Evolutionary conservation across 129 eudicot genomes (phyloP).

Genomic region (Artemisia annua): DNA sequence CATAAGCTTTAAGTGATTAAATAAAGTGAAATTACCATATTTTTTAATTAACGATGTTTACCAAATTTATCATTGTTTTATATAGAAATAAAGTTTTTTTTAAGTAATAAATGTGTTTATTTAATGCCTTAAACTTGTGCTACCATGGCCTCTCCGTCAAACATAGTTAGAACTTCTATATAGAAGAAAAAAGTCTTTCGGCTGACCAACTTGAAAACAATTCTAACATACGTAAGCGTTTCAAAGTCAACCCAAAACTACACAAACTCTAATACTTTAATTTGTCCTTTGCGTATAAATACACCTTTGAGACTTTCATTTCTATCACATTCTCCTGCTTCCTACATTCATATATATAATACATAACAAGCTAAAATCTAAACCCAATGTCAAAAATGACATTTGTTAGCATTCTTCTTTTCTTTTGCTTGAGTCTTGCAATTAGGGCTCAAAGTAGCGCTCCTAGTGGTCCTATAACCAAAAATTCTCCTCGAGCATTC

Average conservation of each 20-base stretch:
- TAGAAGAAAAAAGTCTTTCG: neutral
- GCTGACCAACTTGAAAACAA: no score
- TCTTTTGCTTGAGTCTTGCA: neutral
- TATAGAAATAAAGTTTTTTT: no score
- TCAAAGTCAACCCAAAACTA: slow-evolving; percentile 11
- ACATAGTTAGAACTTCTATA: neutral
- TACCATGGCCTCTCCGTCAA: no score
- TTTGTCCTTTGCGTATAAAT: slow-evolving; percentile 5
- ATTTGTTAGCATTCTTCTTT: slow-evolving; percentile 1
- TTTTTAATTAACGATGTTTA: no score
- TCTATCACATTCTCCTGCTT: neutral
- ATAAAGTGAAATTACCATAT: no score
- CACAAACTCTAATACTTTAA: slow-evolving; percentile 1
- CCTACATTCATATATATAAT: neutral
- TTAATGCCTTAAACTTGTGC: no score
- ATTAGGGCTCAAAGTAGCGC: neutral
- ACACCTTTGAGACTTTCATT: neutral
- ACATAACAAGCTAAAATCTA: neutral
- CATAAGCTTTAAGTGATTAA: no score
- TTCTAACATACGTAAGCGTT: neutral
- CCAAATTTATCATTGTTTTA: no score
- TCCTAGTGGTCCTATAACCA: neutral
- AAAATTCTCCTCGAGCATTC: slow-evolving; percentile 40
- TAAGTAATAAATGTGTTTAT: no score
- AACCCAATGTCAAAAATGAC: slow-evolving; percentile 1